phyloP scores from a whole-genome alignment of 2,329 filamentous ascomycete species.

The Fusarium torreyae region DNA sequence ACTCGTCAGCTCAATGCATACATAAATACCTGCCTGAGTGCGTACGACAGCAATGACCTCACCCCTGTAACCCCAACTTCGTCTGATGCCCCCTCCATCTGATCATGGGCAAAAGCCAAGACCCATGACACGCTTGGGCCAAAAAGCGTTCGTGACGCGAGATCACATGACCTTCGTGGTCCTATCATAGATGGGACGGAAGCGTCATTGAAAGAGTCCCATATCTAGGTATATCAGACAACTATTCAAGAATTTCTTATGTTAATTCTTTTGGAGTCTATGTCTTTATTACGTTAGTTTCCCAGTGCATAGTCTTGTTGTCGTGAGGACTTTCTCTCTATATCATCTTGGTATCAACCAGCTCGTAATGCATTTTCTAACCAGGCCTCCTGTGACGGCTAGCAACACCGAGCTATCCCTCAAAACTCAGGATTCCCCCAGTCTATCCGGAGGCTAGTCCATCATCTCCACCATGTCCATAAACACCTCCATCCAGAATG shows the following conservation, averaged over 20 bases:
- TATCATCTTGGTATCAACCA: background rate
- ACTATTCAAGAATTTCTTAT: background rate
- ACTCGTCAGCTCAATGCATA: conserved; percentile 4
- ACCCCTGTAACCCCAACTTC: conserved; percentile 36
- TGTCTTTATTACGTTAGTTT: background rate
- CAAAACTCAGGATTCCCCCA: background rate
- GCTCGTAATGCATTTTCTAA: too few species aligned
- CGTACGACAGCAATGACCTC: conserved; percentile 31
- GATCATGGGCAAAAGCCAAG: conserved; percentile 12
- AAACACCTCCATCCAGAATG: conserved; percentile 70
- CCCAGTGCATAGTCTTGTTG: background rate
- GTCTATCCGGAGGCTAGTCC: conserved; percentile 58
- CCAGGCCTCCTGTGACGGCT: background rate
- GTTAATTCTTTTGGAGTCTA: too few species aligned
- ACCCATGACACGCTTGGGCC: conserved; percentile 43
- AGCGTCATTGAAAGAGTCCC: too few species aligned
- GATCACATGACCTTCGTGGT: conserved; percentile 51
- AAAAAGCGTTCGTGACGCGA: conserved; percentile 53
- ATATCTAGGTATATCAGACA: background rate
- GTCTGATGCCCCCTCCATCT: conserved; percentile 29
- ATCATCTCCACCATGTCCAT: conserved; percentile 58
- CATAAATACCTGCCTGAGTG: background rate
- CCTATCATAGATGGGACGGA: background rate
- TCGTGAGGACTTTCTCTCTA: background rate
- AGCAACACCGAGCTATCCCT: background rate